These are phyloP conservation scores for Bisporella sp. DNA, from an alignment of 2,329 filamentous ascomycete species.

Conservation along the genomic window DNA sequence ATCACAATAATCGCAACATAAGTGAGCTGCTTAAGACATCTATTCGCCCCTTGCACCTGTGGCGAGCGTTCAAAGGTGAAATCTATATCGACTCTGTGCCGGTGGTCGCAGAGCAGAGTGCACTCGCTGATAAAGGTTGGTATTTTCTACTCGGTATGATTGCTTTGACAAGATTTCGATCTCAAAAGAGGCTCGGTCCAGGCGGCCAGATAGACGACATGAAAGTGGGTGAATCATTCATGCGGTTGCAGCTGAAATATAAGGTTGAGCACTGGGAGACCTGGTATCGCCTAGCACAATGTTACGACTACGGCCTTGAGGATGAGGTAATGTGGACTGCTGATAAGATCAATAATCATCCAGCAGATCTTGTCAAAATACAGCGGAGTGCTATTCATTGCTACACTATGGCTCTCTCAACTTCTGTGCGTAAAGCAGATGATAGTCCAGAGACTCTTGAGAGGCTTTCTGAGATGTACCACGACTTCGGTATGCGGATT, in stretches of 20 bases:
- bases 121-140: constrained; percentile 77
- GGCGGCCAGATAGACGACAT: constrained; percentile 32
- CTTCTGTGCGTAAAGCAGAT: constrained; percentile 50
- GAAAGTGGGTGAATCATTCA: constrained; percentile 28
- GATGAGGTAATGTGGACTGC: constrained; percentile 34
- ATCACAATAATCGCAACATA: constrained; percentile 82
- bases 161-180: constrained; percentile 70
- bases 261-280: constrained; percentile 33
- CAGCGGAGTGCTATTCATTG: constrained; percentile 32
- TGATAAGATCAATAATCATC: constrained; percentile 33
- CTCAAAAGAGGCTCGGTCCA: constrained; percentile 28
- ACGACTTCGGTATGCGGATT: constrained; percentile 60
- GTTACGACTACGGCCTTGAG: constrained; percentile 32
- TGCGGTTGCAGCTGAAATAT: constrained; percentile 30
- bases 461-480: constrained; percentile 58
- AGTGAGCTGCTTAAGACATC: constrained; percentile 75
- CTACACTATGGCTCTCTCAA: constrained; percentile 59
- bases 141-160: constrained; percentile 88
- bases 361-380: constrained; percentile 25
- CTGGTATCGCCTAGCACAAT: constrained; percentile 34
- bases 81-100: constrained; percentile 66
- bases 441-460: constrained; percentile 43
- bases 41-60: constrained; percentile 74
- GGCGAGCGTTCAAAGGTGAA: constrained; percentile 72
- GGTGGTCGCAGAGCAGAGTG: constrained; percentile 61